Evolutionary conservation across 805 yeast genomes (phyloP).

Genomic region (Candida coleopterorum): DNA sequence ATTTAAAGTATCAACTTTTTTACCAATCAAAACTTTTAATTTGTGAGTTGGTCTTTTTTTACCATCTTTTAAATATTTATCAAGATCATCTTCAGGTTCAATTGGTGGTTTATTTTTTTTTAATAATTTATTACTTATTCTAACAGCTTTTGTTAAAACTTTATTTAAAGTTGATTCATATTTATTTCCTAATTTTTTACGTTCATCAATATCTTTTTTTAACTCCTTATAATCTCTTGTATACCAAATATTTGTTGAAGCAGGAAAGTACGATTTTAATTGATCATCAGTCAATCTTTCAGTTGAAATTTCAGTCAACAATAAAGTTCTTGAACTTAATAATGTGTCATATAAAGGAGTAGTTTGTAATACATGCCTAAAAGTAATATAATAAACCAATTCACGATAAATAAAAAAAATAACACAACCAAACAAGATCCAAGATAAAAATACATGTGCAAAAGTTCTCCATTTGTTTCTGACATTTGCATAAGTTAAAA

Average conservation of each 20-base stretch:
- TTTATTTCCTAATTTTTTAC: slow-evolving; percentile 55
- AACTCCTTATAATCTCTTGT: slow-evolving; percentile 61
- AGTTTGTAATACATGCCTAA: slow-evolving; percentile 70
- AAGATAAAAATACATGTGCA: slow-evolving; percentile 73
- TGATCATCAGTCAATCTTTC: slow-evolving; percentile 42
- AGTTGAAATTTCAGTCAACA: slow-evolving; percentile 64
- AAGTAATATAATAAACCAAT: slow-evolving; percentile 62
- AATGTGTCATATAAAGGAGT: slow-evolving; percentile 70
- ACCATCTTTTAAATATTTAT: slow-evolving; percentile 60
- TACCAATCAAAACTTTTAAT: slow-evolving; percentile 64
- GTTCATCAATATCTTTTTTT: slow-evolving; percentile 52
- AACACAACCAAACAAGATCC: slow-evolving; percentile 67
- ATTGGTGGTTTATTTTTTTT: slow-evolving; percentile 57
- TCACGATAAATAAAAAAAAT: slow-evolving; percentile 69
- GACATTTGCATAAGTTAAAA: slow-evolving; percentile 61
- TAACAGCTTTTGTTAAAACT: slow-evolving; percentile 56
- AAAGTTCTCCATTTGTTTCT: slow-evolving; percentile 57
- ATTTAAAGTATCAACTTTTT: slow-evolving; percentile 80
- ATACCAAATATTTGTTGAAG: slow-evolving; percentile 53
- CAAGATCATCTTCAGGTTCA: slow-evolving; percentile 51
- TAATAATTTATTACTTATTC: slow-evolving; percentile 47
- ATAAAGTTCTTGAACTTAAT: slow-evolving; percentile 64
- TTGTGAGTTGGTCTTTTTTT: slow-evolving; percentile 80
- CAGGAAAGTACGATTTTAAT: slow-evolving; percentile 58
- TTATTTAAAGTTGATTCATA: slow-evolving; percentile 64